Conservation (phyloP, 805 yeast genomes). For the Lipomyces oligophaga region DNA sequence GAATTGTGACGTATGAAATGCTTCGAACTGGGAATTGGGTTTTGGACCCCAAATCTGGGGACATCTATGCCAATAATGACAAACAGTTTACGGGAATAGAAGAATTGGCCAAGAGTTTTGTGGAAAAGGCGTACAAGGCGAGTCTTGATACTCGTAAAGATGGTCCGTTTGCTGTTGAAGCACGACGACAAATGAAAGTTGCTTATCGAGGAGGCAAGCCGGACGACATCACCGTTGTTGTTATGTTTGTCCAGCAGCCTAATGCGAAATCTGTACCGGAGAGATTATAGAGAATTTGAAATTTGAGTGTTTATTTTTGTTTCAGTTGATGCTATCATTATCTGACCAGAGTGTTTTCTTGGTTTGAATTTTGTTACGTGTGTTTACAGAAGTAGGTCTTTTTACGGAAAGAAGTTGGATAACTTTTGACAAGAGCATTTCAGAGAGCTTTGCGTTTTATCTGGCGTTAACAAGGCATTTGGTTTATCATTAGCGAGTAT, state of each 20-base stretch:
- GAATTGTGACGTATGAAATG: slow-evolving; percentile 57
- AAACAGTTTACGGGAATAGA: slow-evolving; percentile 39
- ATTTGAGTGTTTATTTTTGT: too few relatives aligned
- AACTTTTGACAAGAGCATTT: too few relatives aligned
- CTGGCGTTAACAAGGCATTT: too few relatives aligned
- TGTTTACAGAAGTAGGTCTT: too few relatives aligned
- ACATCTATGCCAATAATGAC: slow-evolving; percentile 13
- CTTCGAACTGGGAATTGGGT: slow-evolving; percentile 37
- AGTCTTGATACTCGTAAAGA: slow-evolving; percentile 72
- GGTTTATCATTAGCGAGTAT: too few relatives aligned
- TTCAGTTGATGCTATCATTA: too few relatives aligned
- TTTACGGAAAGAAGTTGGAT: too few relatives aligned
- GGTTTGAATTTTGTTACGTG: too few relatives aligned
- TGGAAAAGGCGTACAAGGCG: slow-evolving; percentile 59
- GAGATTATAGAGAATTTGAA: too few relatives aligned
- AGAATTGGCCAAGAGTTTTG: slow-evolving; percentile 53
- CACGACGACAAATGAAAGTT: slow-evolving; percentile 61
- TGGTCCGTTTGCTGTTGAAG: slow-evolving; percentile 80
- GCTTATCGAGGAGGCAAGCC: slow-evolving; percentile 87
- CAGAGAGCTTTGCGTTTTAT: too few relatives aligned
- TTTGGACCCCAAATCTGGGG: slow-evolving; percentile 20
- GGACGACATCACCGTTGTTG: slow-evolving; percentile 85
- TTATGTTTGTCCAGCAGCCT: slow-evolving; percentile 52
- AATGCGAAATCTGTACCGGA: too few relatives aligned
- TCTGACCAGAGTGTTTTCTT: too few relatives aligned